A percentile compares a stretch with the other conserved stretches of the same genome.
phyloP scores from a whole-genome alignment of 192 early-diverging fungal genomes.

The Linnemannia zychae region DNA sequence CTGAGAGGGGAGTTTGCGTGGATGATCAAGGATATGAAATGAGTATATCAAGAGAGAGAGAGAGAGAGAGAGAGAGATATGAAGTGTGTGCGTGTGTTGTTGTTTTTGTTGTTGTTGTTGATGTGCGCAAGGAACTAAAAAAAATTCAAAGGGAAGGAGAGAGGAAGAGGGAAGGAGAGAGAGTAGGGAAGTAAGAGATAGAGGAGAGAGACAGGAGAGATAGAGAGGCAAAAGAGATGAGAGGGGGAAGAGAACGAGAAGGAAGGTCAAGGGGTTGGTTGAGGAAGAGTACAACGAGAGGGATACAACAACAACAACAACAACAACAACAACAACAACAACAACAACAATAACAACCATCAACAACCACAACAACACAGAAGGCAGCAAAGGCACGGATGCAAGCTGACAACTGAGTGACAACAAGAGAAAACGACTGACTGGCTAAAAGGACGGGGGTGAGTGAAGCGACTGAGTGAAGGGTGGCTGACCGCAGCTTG shows the following conservation, averaged over 20 bases:
- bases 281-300: not conserved
- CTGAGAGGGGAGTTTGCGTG: not conserved
- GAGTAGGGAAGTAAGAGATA: not conserved
- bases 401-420: not conserved
- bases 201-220: not conserved
- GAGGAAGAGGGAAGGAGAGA: no score
- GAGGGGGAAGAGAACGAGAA: not conserved
- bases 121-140: not conserved
- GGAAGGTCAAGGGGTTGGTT: slow-evolving; percentile 1
- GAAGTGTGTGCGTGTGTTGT: not conserved
- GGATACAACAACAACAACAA: not conserved
- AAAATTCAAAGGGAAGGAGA: not conserved
- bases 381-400: not conserved
- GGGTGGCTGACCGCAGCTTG: not conserved
- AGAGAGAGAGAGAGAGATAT: not conserved
- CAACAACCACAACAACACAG: not conserved
- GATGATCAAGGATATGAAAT: not conserved
- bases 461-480: no score
- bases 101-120: not conserved
- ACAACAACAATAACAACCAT: not conserved
- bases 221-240: not conserved
- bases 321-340: not conserved
- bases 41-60: not conserved
- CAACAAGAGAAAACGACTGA: not conserved
- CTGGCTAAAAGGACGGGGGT: not conserved